Base-by-base conservation (phyloP, 2,329 filamentous ascomycete genomes). In the Fusarium solani-melongenae region DNA sequence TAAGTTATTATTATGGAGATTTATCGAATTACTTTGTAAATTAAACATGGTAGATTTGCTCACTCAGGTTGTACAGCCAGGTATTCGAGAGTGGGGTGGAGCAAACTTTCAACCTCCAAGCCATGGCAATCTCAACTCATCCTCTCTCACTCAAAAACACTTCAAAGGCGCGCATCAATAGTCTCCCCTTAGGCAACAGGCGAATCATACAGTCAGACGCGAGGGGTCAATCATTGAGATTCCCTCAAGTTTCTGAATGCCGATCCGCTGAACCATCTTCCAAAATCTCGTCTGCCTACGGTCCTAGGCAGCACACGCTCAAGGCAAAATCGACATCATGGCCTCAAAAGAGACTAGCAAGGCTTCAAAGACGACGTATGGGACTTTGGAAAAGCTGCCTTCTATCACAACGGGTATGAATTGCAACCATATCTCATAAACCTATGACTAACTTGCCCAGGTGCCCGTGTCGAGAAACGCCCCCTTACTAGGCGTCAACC, bases 391-490 rank as follows among this genome's bases (percentile, higher is more conserved):
- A 8, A 86, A 86, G 74, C 77, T 86, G 0, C 69, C 81, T 17
- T 76, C 78, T 15, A 72, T 86, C 7, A 77, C 83, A 27, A 73
- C 81, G 72, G 81, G 82, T 80, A 77, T 17, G 56, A 5, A 8
- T 27, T 10, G 3, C 24, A n/a, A 17, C 10, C 39, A 10, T 15
- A 31, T 39, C 46, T 39, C 7, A 22, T n/a, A 17, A 11, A 27
- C 24, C 9, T 49, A 14, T 33, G 59, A 59, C 72, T 66, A 59
- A 62, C 17, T 41, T 15, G 20, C 9, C 27, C 70, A 89, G 88
- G 86, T 71, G 80, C 83, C 64, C 87, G 81, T 58, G 76, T 90
- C 70, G 85, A 84, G 60, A 88, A 88, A 76, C 85, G 87, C 10
- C 86, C 88, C 6, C 80, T 87, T 46, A 79, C 80, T 71, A 79